These are phyloP conservation scores for Hysterangium stoloniferum DNA, from an alignment of 768 basidiomycete species.

Conservation along the genomic window DNA sequence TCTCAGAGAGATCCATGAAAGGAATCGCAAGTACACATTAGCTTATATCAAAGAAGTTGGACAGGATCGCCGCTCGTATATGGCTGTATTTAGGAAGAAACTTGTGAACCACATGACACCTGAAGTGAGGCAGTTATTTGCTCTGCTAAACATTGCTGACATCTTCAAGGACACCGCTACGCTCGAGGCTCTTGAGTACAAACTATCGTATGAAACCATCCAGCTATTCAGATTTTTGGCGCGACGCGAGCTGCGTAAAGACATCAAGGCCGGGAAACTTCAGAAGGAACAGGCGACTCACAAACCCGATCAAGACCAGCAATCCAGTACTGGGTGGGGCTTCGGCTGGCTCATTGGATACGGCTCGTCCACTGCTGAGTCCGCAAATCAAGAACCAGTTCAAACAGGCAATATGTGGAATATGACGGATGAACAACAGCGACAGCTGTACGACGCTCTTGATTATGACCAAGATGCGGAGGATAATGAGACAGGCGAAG, in stretches of 20 bases:
- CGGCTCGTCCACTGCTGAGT: conserved; percentile 29
- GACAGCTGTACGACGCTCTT: conserved; percentile 81
- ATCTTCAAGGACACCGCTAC: conserved; percentile 18
- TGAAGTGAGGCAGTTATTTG: conserved; percentile 37
- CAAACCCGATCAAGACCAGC: conserved; percentile 50
- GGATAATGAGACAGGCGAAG: conserved; percentile 58
- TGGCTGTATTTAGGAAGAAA: conserved; percentile 77
- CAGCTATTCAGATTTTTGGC: conserved; percentile 96
- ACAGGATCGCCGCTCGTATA: conserved; percentile 80
- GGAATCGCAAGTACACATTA: conserved; percentile 86
- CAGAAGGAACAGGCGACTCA: conserved; percentile 47
- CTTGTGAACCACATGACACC: conserved; percentile 44
- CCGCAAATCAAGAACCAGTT: conserved; percentile 41
- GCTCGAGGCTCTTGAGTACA: conserved; percentile 65
- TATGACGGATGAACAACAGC: conserved; percentile 87
- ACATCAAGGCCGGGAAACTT: conserved; percentile 57
- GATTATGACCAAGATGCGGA: conserved; percentile 88
- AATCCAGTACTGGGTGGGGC: conserved; percentile 25
- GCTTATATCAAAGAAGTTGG: conserved; percentile 79
- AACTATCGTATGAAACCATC: conserved; percentile 89
- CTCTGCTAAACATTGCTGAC: not conserved
- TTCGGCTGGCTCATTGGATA: conserved; percentile 74
- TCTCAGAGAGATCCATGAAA: conserved; percentile 73
- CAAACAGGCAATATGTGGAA: conserved; percentile 40
- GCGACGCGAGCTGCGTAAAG: conserved; percentile 79